These are phyloP conservation scores for Pouteria glomerata DNA, from an alignment of 148 eudicot genomes.

Conservation along the genomic window DNA sequence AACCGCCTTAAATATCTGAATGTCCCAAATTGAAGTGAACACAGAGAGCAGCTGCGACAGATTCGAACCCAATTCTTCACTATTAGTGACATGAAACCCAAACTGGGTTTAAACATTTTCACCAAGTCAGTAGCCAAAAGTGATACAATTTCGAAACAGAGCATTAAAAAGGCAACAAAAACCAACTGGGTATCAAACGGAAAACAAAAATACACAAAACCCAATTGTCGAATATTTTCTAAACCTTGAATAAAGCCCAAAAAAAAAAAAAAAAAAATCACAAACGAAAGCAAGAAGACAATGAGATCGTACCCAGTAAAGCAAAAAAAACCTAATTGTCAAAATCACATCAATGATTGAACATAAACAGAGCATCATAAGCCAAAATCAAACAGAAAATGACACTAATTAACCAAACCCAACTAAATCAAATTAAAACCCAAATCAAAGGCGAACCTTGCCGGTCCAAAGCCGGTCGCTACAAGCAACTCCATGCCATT, in stretches of 20 bases:
- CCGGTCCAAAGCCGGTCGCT: conserved; percentile 55
- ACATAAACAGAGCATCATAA: neutral
- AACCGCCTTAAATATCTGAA: neutral
- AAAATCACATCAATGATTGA: too few relatives aligned
- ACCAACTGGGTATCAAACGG: neutral
- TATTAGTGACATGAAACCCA: neutral
- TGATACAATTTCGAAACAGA: too few relatives aligned
- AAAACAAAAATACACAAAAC: neutral
- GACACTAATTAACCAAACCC: neutral
- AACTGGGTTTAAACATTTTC: neutral
- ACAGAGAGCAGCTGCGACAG: neutral
- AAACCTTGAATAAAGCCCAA: neutral
- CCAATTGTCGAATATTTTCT: neutral
- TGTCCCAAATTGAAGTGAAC: too few relatives aligned
- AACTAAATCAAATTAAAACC: too few relatives aligned
- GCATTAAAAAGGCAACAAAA: neutral
- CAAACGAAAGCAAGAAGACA: too few relatives aligned
- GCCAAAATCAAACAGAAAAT: neutral
- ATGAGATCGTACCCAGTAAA: too few relatives aligned
- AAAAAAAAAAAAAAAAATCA: too few relatives aligned
- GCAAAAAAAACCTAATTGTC: too few relatives aligned
- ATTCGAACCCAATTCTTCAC: neutral
- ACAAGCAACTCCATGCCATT: conserved; percentile 61
- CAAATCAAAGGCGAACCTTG: conserved; percentile 46
- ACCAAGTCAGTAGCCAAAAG: neutral